A percentile compares a stretch with the other conserved stretches of the same genome.
These are phyloP conservation scores for Oryza punctata DNA, from an alignment of 176 grass and related monocot genomes.

Conservation along the genomic window DNA sequence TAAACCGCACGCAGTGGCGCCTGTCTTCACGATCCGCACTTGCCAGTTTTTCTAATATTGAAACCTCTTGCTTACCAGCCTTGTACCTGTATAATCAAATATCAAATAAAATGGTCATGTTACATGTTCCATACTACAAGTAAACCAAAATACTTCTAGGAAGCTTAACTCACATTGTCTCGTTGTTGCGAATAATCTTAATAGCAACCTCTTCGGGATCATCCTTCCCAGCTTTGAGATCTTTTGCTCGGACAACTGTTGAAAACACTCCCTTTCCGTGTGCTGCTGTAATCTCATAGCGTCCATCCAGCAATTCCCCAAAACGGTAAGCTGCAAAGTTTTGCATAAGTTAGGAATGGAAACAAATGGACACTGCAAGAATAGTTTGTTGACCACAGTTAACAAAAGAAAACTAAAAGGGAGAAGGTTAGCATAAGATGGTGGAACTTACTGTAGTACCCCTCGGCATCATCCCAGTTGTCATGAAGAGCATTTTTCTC, in stretches of 20 bases:
- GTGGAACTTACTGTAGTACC: constrained; percentile 90
- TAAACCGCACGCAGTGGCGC: constrained; percentile 92
- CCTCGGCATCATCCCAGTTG: constrained; percentile 99
- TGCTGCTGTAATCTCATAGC: constrained; percentile 87
- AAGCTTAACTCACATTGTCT: constrained; percentile 82
- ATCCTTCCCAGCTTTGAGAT: constrained; percentile 87
- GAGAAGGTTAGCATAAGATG: constrained; percentile 16
- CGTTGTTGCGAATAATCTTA: constrained; percentile 99
- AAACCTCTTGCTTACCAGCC: constrained; percentile 88
- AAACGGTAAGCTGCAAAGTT: constrained; percentile 67
- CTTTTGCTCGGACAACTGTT: constrained; percentile 89
- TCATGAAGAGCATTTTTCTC: constrained; percentile 86
- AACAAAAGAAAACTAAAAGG: constrained; percentile 26
- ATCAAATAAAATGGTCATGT: constrained; percentile 27
- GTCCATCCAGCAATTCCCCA: constrained; percentile 90
- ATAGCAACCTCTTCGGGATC: constrained; percentile 94
- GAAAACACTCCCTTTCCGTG: constrained; percentile 99
- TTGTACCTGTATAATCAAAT: constrained; percentile 80
- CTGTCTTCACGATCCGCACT: constrained; percentile 87
- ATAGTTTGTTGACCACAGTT: constrained; percentile 1
- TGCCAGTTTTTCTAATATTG: constrained; percentile 94
- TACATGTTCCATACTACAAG: constrained; percentile 6
- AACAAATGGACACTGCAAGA: not conserved
- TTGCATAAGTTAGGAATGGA: not conserved
- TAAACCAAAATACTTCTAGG: not conserved